Conservation (phyloP, 2,329 filamentous ascomycete species). For the Exophiala calicioides region DNA sequence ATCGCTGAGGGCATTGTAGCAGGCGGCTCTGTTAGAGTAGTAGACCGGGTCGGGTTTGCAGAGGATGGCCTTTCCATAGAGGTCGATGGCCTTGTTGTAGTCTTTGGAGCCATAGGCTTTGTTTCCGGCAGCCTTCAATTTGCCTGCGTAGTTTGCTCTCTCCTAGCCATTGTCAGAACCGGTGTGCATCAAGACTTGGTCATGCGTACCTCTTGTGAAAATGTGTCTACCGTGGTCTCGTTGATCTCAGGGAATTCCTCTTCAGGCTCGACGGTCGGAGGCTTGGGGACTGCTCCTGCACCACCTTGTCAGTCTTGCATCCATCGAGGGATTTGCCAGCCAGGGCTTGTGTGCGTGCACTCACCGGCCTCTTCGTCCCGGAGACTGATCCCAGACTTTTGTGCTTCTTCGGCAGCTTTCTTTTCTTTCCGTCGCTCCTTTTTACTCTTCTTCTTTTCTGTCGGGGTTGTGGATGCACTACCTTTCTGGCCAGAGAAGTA, state of each 20-base stretch:
- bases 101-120: slow-evolving; percentile 94
- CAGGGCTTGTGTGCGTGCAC: slow-evolving; percentile 10
- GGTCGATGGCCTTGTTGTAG: slow-evolving; percentile 87
- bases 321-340: background rate
- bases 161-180: slow-evolving; percentile 55
- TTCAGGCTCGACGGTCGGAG: slow-evolving; percentile 41
- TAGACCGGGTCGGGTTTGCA: slow-evolving; percentile 98
- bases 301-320: slow-evolving; percentile 5
- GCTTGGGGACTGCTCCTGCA: slow-evolving; percentile 21
- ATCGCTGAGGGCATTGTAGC: slow-evolving; percentile 87
- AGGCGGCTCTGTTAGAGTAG: slow-evolving; percentile 97
- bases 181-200: slow-evolving; percentile 3
- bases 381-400: slow-evolving; percentile 41
- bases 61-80: slow-evolving; percentile 93
- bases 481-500: slow-evolving; percentile 66
- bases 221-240: slow-evolving; percentile 48
- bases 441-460: slow-evolving; percentile 74
- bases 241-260: slow-evolving; percentile 70
- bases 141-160: slow-evolving; percentile 81
- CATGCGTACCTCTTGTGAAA: slow-evolving; percentile 48
- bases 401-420: slow-evolving; percentile 61
- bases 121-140: slow-evolving; percentile 94
- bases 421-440: slow-evolving; percentile 88
- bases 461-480: slow-evolving; percentile 37
- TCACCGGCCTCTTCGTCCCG: slow-evolving; percentile 38